phyloP scores from a whole-genome alignment of 2,329 filamentous ascomycete species.

The Xylaria sp. region DNA sequence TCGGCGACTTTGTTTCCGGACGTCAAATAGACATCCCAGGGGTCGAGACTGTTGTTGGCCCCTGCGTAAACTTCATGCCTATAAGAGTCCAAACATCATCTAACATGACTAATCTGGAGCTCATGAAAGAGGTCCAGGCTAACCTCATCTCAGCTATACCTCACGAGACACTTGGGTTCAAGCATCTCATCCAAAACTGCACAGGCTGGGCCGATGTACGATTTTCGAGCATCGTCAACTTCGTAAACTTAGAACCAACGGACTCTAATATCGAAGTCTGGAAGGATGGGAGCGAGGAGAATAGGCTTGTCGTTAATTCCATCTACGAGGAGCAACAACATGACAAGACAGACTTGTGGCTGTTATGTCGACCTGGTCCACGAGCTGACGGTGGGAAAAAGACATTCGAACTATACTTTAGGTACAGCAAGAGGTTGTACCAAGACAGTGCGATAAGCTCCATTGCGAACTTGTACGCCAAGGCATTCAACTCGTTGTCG shows the following conservation, averaged over 20 bases:
- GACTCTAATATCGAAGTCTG: constrained; percentile 7
- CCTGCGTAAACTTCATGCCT: constrained; percentile 20
- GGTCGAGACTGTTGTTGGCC: constrained; percentile 7
- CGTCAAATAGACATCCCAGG: constrained; percentile 14
- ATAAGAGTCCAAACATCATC: constrained; percentile 5
- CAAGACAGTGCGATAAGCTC: background rate
- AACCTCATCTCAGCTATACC: constrained; percentile 12
- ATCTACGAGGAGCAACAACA: constrained; percentile 15
- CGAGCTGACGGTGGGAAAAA: constrained; percentile 6
- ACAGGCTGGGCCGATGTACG: constrained; percentile 9
- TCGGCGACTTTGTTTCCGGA: constrained; percentile 9
- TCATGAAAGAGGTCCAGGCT: constrained; percentile 12
- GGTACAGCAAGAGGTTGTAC: constrained; percentile 15
- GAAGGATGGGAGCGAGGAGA: constrained; percentile 5
- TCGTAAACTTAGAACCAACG: constrained; percentile 14
- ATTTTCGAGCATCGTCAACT: constrained; percentile 17
- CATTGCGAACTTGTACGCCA: constrained; percentile 6
- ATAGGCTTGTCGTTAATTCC: constrained; percentile 7
- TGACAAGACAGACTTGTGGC: constrained; percentile 14
- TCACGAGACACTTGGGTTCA: constrained; percentile 17
- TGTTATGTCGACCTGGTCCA: constrained; percentile 8
- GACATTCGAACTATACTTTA: constrained; percentile 7
- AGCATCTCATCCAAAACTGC: constrained; percentile 9
- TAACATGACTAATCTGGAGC: constrained; percentile 11
- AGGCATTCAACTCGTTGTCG: constrained; percentile 9